Evolutionary conservation across 148 eudicot species (phyloP).

Genomic region (Silene latifolia): DNA sequence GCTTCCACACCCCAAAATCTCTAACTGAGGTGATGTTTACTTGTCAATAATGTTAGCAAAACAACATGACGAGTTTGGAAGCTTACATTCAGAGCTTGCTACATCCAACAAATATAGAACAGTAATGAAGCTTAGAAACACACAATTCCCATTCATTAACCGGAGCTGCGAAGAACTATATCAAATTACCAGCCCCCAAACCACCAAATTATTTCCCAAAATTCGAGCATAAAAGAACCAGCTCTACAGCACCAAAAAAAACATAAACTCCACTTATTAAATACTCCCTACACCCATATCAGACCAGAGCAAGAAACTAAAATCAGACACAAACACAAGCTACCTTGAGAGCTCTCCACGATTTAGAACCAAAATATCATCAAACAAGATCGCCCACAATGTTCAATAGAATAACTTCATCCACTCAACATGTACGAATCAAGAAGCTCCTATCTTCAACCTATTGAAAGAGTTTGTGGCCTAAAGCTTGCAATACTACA

Average conservation of each 20-base stretch:
- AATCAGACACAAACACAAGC: neutral
- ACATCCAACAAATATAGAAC: neutral
- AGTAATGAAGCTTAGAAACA: neutral
- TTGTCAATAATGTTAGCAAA: neutral
- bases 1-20: neutral
- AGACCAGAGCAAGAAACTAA: neutral
- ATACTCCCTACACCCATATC: neutral
- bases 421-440: neutral
- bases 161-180: neutral
- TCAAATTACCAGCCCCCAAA: too few relatives aligned
- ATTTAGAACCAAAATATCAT: neutral
- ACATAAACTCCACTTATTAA: neutral
- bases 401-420: neutral
- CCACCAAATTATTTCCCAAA: too few relatives aligned
- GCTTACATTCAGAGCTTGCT: neutral
- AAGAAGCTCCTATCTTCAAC: neutral
- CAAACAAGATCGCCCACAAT: neutral
- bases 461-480: neutral
- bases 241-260: neutral
- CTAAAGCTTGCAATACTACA: neutral
- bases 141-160: neutral
- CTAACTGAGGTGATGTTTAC: neutral
- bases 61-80: neutral
- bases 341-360: neutral
- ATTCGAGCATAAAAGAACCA: neutral